Evolutionary conservation across 116 monocot genomes (phyloP).

Genomic region (Posidonia oceanica): DNA sequence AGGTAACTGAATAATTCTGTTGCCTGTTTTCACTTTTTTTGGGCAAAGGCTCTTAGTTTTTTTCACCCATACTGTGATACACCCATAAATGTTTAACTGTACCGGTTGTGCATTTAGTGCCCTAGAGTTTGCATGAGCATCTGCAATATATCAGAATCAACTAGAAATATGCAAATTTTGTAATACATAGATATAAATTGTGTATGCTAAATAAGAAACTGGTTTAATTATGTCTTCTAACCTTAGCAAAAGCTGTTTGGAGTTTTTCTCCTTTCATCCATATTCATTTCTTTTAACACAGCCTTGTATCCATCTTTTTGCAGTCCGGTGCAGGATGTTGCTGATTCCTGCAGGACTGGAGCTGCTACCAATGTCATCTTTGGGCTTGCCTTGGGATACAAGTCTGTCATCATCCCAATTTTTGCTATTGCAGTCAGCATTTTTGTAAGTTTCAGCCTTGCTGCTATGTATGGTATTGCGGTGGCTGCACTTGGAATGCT

Average conservation of each 20-base stretch:
- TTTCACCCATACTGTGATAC: no score
- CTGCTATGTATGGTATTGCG: constrained; percentile 29
- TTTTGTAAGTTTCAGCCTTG: constrained; percentile 29
- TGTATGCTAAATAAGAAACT: no score
- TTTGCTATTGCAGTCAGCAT: constrained; percentile 29
- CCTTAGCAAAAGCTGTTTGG: neutral
- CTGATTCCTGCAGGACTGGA: constrained; percentile 26
- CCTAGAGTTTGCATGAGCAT: no score
- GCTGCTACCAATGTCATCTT: constrained; percentile 38
- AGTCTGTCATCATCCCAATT: constrained; percentile 31
- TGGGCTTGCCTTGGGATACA: constrained; percentile 24
- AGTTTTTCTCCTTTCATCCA: neutral
- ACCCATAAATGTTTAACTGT: no score
- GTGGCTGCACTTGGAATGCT: constrained; percentile 19
- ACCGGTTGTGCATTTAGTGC: no score
- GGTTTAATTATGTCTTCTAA: neutral
- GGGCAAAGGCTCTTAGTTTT: no score
- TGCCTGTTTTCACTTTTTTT: neutral
- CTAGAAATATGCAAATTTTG: no score
- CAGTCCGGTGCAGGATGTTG: constrained; percentile 22
- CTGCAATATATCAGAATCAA: no score
- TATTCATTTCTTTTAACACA: neutral
- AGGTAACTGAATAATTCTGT: constrained; percentile 13
- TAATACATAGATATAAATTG: no score
- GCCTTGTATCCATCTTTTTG: constrained; percentile 1